These are phyloP conservation scores for Leptographium radiaticola DNA, from an alignment of 2,329 filamentous ascomycete genomes.

Conservation along the genomic window DNA sequence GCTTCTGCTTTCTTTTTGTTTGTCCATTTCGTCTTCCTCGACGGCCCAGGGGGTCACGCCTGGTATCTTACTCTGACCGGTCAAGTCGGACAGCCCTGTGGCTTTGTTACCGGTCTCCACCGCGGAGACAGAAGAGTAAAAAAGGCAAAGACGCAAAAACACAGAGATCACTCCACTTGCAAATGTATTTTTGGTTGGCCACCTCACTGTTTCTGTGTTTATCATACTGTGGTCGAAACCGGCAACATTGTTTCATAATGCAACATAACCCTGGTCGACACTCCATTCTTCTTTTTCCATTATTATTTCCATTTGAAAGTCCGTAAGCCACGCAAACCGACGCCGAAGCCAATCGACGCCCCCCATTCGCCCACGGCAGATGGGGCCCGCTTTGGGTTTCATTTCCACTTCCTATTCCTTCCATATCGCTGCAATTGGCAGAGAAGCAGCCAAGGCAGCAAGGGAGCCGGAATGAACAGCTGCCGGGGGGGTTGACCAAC, in stretches of 20 bases:
- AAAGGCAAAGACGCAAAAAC: neutral
- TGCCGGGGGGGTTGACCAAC: neutral
- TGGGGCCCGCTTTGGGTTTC: neutral
- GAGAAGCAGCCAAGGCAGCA: constrained; percentile 7
- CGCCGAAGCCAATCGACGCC: too few species aligned
- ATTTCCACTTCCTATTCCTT: neutral
- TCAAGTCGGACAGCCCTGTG: neutral
- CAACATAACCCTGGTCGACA: neutral
- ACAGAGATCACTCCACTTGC: neutral
- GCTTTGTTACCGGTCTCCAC: neutral
- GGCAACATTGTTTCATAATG: neutral
- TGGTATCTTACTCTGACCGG: neutral
- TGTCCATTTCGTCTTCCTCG: neutral
- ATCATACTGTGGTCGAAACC: neutral
- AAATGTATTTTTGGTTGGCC: neutral
- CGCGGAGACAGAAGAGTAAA: neutral
- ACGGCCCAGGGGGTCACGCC: neutral
- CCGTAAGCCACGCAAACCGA: too few species aligned
- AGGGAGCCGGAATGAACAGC: neutral
- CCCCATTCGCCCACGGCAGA: neutral
- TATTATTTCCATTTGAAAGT: too few species aligned
- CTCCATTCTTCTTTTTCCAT: neutral
- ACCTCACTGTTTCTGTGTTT: neutral
- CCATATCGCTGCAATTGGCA: neutral
- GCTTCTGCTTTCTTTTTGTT: neutral